Evolutionary conservation across 2,329 filamentous ascomycete genomes (phyloP), one percentile per base, ranked within the genome.

Genomic region (Colletotrichum shisoi): DNA sequence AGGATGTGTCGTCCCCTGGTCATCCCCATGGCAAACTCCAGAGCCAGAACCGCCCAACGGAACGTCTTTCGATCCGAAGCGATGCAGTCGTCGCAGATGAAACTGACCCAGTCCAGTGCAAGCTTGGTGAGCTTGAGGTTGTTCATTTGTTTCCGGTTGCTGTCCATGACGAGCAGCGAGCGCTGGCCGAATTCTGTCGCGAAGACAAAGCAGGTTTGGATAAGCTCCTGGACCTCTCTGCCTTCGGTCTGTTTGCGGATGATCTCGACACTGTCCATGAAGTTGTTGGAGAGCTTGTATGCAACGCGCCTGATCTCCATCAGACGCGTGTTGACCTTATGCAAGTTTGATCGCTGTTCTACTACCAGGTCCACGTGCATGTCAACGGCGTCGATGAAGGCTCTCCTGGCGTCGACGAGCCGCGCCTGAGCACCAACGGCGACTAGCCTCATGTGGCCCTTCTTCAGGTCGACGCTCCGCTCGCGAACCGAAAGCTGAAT

Each of bases 181-280:
- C 95, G 90, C 76, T 97, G 94, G 51, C 95, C 95, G 72, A 99
- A 99, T 76, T 99, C 95, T 0, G 95, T 98, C n/a, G 95, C 95
- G 74, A 98, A 99, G 46, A 96, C 91, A 77, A 98, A 99, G 79
- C 94, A 99, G 5, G 93, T 96, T 78, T 99, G 95, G 70, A 99
- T 95, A 37, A 99, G 87, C 74, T 99, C 95, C 73, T 97, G 93
- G 76, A 94, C 97, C 71, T 95, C 91, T 70, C 94, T 86, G 9
- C 90, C 92, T 64, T 86, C 85, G 1, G 93, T 93, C 78, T 99
- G 94, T 71, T 89, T 89, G 70, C 93, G 87, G 70, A 99, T 95
- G 70, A 92, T 93, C 76, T 96, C 93, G 51, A 99, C 95, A 75
- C 93, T 97, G 78, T 98, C 94, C 93, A 99, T 97, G 79, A 99